A percentile compares a stretch with the other conserved stretches of the same genome.
Conservation (phyloP, 1,139 yeast species). For the Saccharomyces hybrid region DNA sequence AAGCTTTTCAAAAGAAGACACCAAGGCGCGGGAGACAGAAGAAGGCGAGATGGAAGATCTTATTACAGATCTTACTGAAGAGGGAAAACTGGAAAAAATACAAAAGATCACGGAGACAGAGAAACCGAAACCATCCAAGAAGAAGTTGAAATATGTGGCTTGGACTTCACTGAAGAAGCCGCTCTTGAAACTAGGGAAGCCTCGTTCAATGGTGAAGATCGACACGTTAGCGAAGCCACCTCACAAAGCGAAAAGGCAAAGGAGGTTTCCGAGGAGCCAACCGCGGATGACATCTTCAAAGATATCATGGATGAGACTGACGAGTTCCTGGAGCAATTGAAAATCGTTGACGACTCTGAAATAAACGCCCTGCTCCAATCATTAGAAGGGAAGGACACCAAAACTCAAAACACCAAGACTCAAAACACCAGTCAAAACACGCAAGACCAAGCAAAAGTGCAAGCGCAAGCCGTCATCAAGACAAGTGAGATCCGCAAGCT, state of each 20-base stretch:
- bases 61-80: neutral
- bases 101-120: neutral
- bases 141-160: neutral
- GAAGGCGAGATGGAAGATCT: neutral
- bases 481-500: constrained; percentile 13
- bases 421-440: neutral
- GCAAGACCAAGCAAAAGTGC: neutral
- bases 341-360: constrained; percentile 21
- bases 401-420: neutral
- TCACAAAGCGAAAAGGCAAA: neutral
- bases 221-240: neutral
- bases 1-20: neutral
- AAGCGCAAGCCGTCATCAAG: neutral
- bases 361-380: constrained; percentile 23
- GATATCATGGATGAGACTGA: constrained; percentile 24
- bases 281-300: neutral
- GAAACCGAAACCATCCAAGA: neutral
- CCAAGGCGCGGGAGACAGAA: neutral
- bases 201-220: neutral
- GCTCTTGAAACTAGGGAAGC: neutral
- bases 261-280: neutral
- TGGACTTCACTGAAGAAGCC: neutral
- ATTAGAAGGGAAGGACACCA: constrained; percentile 5
- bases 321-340: constrained; percentile 20
- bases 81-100: neutral